Evolutionary conservation across 805 yeast genomes (phyloP), one percentile per base, ranked within the genome.

Genomic region (Wickerhamiella azyma): DNA sequence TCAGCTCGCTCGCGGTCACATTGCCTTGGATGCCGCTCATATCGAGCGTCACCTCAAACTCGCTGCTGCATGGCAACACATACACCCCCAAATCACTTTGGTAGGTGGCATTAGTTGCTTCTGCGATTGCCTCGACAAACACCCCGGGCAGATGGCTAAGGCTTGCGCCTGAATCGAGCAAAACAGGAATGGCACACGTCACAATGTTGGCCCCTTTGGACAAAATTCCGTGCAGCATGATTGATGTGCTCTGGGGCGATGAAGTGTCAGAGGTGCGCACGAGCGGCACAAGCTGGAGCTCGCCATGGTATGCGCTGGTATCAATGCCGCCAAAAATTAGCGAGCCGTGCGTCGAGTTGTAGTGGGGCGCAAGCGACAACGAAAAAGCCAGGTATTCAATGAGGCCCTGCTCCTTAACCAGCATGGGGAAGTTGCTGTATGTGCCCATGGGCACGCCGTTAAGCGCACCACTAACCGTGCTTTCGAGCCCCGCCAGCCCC

Each of bases 241-340:
- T 39, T 7, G 39, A 19, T 9, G 39, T 45, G 13, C 21, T 36
- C 3, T 26, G 18, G 2, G 48, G 45, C n/a, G 6, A 26, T 9
- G n/a, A 19, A 2, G 30, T 5, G 10, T 41, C 41, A 29, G 36
- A 28, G 13, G 37, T 26, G 33, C 39, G 32, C 37, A 45, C 51
- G 19, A 67, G 50, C 6, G 59, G 61, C 21, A 66, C 52, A 3
- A 60, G 50, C 24, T 52, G 53, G 52, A 69, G 55, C 9, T 52
- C 57, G 7, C 84, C 85, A 0, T 59, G 39, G 55, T 75, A 79
- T 59, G 78, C 78, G 33, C 71, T 64, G 48, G 71, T 74, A 57
- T 80, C 86, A 32, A 81, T 72, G 36, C 77, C 86, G 46, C 88
- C 86, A 62, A 80, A 80, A 39, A 80, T 59, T 10, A 80, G 61